phyloP scores from a whole-genome alignment of 805 yeast genomes.

The Nakazawaea sp. region DNA sequence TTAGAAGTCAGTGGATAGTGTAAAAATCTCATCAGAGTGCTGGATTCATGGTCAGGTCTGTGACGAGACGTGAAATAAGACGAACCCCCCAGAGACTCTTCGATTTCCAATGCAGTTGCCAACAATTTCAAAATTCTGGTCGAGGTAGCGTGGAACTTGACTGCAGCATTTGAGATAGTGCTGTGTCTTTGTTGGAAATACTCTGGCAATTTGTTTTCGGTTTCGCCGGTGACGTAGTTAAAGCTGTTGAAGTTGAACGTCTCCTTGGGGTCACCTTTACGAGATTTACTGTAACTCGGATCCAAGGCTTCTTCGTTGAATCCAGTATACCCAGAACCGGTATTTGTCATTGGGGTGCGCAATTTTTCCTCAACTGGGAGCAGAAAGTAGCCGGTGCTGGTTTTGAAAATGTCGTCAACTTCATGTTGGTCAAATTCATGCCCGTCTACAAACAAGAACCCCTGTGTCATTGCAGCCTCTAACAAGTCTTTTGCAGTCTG shows the following conservation, averaged over 20 bases:
- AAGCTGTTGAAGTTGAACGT: conserved; percentile 58
- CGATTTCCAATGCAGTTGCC: conserved; percentile 54
- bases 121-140: conserved; percentile 41
- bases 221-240: conserved; percentile 39
- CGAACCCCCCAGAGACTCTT: conserved; percentile 35
- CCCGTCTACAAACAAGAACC: conserved; percentile 62
- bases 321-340: conserved; percentile 54
- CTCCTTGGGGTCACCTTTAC: conserved; percentile 57
- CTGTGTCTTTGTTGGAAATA: conserved; percentile 36
- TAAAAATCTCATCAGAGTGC: conserved; percentile 44
- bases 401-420: conserved; percentile 40
- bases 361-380: conserved; percentile 39
- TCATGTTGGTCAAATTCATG: conserved; percentile 54
- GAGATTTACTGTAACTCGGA: conserved; percentile 16
- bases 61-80: conserved; percentile 58
- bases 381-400: conserved; percentile 44
- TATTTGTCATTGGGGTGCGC: conserved; percentile 32
- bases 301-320: conserved; percentile 46
- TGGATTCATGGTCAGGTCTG: conserved; percentile 39
- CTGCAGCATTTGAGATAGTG: conserved; percentile 26
- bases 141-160: conserved; percentile 40
- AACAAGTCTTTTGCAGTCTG: conserved; percentile 39
- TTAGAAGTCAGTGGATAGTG: conserved; percentile 35
- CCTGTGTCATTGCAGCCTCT: conserved; percentile 56
- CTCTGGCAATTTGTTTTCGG: conserved; percentile 36